Base-by-base conservation (phyloP, 2,329 filamentous ascomycete genomes). In the Colletotrichum destructivum region DNA sequence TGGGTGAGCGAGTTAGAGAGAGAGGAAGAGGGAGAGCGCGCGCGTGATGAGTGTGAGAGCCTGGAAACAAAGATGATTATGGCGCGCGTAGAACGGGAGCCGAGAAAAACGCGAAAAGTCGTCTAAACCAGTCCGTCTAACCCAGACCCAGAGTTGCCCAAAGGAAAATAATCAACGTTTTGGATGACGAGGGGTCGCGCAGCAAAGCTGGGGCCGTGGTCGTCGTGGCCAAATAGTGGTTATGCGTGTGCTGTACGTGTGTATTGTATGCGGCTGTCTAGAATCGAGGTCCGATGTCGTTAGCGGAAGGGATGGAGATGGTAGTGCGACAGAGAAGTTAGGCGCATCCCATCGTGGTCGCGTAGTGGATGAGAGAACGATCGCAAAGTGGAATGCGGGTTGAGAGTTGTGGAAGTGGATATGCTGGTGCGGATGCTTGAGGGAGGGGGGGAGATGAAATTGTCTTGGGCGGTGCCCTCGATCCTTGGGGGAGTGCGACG, bases 121-220 rank as follows among this genome's bases (percentile, higher is more conserved):
- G 79, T 83, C 82, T 83, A 83, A 82, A 81, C 78, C 80, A 78
- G 78, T 76, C 79, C 79, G 79, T 83, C 81, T 83, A 83, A 80
- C 75, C 79, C 78, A 78, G 77, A 77, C n/a, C 66, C 46, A 66
- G 62, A 62, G 44, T 42, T 65, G 77, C 77, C 77, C 76, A 78
- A 80, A 78, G 72, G 74, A 74, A 62, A 72, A 71, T 67, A 73
- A 72, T 78, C 72, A 76, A 76, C 64, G 69, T 56, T 46, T 21
- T 64, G 72, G 69, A 40, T 49, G 72, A 68, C 47, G 70, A 47
- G 51, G 62, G 55, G 55, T 64, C 63, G 70, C 72, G 57, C 66
- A 63, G 66, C 56, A 59, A 38, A 66, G 46, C 67, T 62, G 47
- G 40, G 71, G 42, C 44, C 40, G 62, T 52, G 13, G 54, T 61